A percentile compares a stretch with the other conserved stretches of the same genome.
Conservation (phyloP, 2,329 filamentous ascomycete species). For the Chrysoporthe cubensis region DNA sequence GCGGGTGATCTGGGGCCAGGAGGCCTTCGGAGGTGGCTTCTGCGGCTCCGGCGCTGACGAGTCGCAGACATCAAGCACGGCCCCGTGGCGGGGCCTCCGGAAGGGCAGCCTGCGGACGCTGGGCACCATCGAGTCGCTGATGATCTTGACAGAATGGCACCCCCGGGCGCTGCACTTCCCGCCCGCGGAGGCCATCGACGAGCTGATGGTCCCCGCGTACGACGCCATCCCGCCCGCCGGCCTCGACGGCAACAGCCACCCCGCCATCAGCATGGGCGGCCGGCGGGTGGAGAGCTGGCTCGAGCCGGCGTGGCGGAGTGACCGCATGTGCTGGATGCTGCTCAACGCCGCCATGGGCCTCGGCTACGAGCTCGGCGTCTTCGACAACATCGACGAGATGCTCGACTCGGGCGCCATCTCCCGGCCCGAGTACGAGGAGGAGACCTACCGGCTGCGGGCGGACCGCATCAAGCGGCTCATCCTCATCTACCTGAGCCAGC, state of each 20-base stretch:
- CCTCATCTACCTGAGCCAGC: constrained; percentile 88
- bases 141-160: constrained; percentile 97
- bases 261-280: constrained; percentile 69
- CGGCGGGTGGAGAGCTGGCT: constrained; percentile 93
- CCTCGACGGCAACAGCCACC: constrained; percentile 44
- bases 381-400: constrained; percentile 82
- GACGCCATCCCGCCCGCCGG: constrained; percentile 42
- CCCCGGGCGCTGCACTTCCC: constrained; percentile 94
- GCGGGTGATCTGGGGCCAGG: constrained; percentile 91
- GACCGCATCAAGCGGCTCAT: constrained; percentile 83
- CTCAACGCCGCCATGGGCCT: constrained; percentile 88
- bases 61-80: constrained; percentile 67
- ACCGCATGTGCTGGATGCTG: constrained; percentile 98
- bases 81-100: constrained; percentile 70
- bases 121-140: constrained; percentile 90
- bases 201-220: constrained; percentile 66
- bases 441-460: constrained; percentile 75
- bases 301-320: constrained; percentile 91
- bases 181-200: constrained; percentile 73
- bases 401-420: constrained; percentile 62
- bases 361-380: constrained; percentile 92
- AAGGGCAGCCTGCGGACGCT: constrained; percentile 85
- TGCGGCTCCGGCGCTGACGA: constrained; percentile 72
- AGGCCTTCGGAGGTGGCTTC: constrained; percentile 90
- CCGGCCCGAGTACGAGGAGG: constrained; percentile 72